Evolutionary conservation across 208 protist genomes (phyloP).

Genomic region (Balamuthia mandrillaris): DNA sequence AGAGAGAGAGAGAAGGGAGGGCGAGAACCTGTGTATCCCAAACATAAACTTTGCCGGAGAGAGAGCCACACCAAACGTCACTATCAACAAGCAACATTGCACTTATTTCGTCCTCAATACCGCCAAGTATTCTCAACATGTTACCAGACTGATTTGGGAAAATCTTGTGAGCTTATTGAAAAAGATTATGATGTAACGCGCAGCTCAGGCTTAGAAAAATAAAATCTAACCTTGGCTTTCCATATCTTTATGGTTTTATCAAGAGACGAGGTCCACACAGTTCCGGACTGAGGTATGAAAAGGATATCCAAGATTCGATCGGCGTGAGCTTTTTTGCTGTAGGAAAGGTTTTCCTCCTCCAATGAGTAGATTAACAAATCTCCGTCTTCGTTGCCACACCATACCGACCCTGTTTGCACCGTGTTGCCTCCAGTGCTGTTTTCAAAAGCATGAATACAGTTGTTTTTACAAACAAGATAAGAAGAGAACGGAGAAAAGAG

Average conservation of each 20-base stretch:
- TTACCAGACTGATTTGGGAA: neutral
- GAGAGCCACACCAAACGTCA: neutral
- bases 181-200: neutral
- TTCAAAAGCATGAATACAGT: too few species aligned
- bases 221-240: neutral
- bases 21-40: neutral
- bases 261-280: neutral
- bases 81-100: neutral
- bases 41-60: neutral
- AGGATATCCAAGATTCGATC: too few species aligned
- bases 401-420: too few species aligned
- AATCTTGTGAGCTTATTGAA: neutral
- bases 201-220: neutral
- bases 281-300: too few species aligned
- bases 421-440: too few species aligned
- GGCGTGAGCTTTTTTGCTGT: too few species aligned
- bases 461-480: too few species aligned
- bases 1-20: neutral
- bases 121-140: neutral
- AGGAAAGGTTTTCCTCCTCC: too few species aligned
- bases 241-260: conserved; percentile 5
- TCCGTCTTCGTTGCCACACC: too few species aligned
- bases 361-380: too few species aligned
- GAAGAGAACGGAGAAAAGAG: too few species aligned
- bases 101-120: neutral